Conservation (phyloP, 2,329 filamentous ascomycete genomes). For the Ceratocystis variospora region DNA sequence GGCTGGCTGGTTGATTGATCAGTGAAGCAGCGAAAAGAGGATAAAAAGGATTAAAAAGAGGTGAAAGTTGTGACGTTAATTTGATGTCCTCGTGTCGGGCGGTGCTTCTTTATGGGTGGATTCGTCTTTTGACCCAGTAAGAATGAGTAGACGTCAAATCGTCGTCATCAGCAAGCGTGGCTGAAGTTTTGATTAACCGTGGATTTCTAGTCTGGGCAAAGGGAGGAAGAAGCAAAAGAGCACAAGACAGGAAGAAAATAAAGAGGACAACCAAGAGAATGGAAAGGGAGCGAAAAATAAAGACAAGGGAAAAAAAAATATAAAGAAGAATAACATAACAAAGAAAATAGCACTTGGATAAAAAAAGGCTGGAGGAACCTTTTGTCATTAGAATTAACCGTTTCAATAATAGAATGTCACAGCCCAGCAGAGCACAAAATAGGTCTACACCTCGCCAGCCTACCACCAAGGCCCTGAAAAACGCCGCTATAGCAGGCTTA, state of each 20-base stretch:
- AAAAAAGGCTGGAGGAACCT: not conserved
- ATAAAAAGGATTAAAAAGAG: not conserved
- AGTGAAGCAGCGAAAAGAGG: not conserved
- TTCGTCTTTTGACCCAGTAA: too few species aligned
- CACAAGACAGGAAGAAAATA: too few species aligned
- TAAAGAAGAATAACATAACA: not conserved
- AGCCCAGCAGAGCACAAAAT: not conserved
- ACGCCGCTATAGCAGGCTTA: not conserved
- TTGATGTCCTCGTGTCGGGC: too few species aligned
- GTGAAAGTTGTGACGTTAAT: too few species aligned
- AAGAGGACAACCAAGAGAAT: not conserved
- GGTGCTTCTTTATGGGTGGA: too few species aligned
- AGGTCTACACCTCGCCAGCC: not conserved
- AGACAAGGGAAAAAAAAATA: not conserved
- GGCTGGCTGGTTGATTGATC: not conserved
- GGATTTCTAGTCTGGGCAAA: too few species aligned
- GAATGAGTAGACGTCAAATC: too few species aligned
- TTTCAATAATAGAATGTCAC: not conserved
- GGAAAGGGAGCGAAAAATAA: not conserved
- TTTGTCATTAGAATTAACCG: not conserved
- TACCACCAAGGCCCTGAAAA: not conserved
- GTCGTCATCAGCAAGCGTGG: too few species aligned
- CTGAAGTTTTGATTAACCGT: too few species aligned
- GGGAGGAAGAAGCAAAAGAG: too few species aligned
- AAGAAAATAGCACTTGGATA: not conserved